Evolutionary conservation across 2,329 filamentous ascomycete species (phyloP).

Genomic region (Lojkania enalia): DNA sequence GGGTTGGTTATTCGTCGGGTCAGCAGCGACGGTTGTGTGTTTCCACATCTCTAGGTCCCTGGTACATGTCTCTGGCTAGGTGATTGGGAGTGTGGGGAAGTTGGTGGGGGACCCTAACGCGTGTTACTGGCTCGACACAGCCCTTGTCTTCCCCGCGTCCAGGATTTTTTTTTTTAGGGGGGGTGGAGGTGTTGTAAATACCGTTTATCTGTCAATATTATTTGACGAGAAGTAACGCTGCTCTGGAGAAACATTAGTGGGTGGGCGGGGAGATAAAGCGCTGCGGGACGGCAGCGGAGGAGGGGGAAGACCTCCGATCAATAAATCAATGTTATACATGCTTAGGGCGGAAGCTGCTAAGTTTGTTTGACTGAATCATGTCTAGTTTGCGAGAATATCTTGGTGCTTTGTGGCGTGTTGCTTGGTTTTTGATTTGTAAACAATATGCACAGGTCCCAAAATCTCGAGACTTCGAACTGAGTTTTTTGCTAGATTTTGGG

Average conservation of each 20-base stretch:
- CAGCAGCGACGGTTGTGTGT: background rate
- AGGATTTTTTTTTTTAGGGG: too few relatives aligned
- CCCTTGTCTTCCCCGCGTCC: background rate
- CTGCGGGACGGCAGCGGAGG: background rate
- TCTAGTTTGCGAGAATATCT: too few relatives aligned
- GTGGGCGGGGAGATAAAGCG: background rate
- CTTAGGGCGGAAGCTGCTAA: conserved; percentile 1
- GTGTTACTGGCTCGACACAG: background rate
- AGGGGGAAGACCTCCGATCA: conserved; percentile 1
- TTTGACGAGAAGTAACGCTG: conserved; percentile 1
- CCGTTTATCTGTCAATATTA: conserved; percentile 1
- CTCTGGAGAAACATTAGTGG: background rate
- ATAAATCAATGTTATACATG: conserved; percentile 1
- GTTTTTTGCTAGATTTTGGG: too few relatives aligned
- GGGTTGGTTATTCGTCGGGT: background rate
- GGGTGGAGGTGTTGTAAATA: conserved; percentile 2
- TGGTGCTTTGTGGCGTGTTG: too few relatives aligned
- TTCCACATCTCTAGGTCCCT: background rate
- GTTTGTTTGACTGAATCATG: background rate
- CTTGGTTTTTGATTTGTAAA: too few relatives aligned
- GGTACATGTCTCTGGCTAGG: conserved; percentile 1
- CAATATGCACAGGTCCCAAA: too few relatives aligned
- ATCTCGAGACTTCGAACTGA: too few relatives aligned
- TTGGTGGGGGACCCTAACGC: background rate
- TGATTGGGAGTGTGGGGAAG: background rate